These are phyloP conservation scores for Arthrobotrys sinensis DNA, from an alignment of 2,329 filamentous ascomycete species.

Conservation along the genomic window DNA sequence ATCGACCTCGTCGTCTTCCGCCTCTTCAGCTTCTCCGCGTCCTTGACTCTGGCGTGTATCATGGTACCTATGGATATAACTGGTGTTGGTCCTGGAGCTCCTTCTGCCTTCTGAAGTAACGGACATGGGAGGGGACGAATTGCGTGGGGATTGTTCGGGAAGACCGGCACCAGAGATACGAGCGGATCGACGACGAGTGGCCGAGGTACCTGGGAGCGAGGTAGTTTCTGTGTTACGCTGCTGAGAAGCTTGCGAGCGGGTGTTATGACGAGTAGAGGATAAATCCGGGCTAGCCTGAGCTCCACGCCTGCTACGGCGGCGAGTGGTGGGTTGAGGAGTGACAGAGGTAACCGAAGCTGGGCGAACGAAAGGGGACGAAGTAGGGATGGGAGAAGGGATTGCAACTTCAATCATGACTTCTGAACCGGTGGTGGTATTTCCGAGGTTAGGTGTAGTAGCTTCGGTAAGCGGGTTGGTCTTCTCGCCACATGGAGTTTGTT, in stretches of 20 bases:
- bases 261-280: not conserved
- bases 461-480: no score
- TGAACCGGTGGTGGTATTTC: no score
- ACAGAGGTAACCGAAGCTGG: no score
- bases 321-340: not conserved
- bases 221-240: not conserved
- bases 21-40: constrained; percentile 28
- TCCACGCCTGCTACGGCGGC: not conserved
- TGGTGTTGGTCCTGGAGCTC: constrained; percentile 25
- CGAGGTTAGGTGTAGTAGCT: no score
- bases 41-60: constrained; percentile 22
- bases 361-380: no score
- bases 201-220: not conserved
- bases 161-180: constrained; percentile 4
- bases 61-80: constrained; percentile 29
- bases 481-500: no score
- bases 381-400: no score
- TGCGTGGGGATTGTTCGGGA: not conserved
- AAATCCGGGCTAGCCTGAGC: not conserved
- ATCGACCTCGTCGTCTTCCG: constrained; percentile 35
- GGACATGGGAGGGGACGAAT: not conserved
- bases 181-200: not conserved
- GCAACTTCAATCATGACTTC: no score
- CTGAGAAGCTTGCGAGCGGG: constrained; percentile 13
- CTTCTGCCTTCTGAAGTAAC: constrained; percentile 18